A percentile compares a stretch with the other conserved stretches of the same genome.
These are phyloP conservation scores for Rubus idaeus DNA, from an alignment of 306 rosid species.

Conservation along the genomic window DNA sequence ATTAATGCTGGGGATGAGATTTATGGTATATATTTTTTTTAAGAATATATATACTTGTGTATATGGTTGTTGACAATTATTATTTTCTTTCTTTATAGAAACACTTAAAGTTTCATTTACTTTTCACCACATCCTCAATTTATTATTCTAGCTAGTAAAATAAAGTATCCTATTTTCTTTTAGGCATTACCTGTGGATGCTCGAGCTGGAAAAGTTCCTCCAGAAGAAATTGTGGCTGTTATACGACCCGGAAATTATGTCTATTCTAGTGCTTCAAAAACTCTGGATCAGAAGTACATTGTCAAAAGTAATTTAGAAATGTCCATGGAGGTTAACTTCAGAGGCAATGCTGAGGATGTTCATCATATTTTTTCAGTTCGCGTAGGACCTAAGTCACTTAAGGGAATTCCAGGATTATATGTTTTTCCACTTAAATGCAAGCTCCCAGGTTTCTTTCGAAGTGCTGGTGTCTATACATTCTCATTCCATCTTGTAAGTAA, in stretches of 20 bases:
- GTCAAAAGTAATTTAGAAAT: slow-evolving; percentile 28
- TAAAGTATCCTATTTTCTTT: background rate
- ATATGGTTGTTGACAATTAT: too few relatives aligned
- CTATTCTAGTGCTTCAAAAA: slow-evolving; percentile 15
- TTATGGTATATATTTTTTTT: background rate
- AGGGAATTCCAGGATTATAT: slow-evolving; percentile 40
- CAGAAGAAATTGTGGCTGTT: slow-evolving; percentile 36
- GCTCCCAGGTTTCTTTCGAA: slow-evolving; percentile 20
- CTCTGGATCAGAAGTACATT: slow-evolving; percentile 36
- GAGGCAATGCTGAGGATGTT: background rate
- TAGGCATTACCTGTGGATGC: slow-evolving; percentile 33
- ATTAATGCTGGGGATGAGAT: background rate
- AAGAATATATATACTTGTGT: background rate
- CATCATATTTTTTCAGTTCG: background rate
- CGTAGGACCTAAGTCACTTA: slow-evolving; percentile 20
- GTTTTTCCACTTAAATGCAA: slow-evolving; percentile 33
- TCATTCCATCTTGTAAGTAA: slow-evolving; percentile 48
- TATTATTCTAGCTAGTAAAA: background rate
- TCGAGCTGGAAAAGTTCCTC: slow-evolving; percentile 43
- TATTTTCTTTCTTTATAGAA: too few relatives aligned
- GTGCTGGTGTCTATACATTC: slow-evolving; percentile 38
- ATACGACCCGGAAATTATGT: slow-evolving; percentile 34
- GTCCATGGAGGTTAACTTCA: slow-evolving; percentile 31
- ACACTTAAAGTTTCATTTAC: background rate
- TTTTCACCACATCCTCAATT: background rate